phyloP scores from a whole-genome alignment of 306 rosid genomes.

The Leucaena leucocephala region DNA sequence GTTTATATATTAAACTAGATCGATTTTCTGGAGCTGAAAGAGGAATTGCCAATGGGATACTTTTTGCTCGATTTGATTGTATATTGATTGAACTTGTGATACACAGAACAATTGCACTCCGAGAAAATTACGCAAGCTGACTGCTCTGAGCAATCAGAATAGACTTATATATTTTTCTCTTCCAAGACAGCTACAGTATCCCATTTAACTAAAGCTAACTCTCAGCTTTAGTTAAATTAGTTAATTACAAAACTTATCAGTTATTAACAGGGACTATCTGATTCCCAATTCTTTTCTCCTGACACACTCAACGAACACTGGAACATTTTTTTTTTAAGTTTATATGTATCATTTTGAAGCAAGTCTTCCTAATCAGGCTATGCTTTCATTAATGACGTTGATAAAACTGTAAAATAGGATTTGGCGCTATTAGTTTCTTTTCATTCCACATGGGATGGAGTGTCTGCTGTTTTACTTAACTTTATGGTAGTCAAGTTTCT shows the following conservation, averaged over 20 bases:
- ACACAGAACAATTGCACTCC: neutral
- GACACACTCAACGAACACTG: neutral
- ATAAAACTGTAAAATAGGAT: neutral
- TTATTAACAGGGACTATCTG: neutral
- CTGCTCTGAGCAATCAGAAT: neutral
- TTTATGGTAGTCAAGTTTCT: neutral
- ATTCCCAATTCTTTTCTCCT: neutral
- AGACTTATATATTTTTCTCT: neutral
- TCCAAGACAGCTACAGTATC: neutral
- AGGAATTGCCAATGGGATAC: slow-evolving; percentile 25
- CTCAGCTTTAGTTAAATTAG: neutral
- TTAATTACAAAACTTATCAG: neutral
- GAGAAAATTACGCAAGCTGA: neutral
- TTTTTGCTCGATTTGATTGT: neutral
- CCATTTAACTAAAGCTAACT: neutral
- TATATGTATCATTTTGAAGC: neutral
- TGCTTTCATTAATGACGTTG: neutral
- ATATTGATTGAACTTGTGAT: slow-evolving; percentile 15
- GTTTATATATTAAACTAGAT: neutral
- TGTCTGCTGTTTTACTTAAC: slow-evolving; percentile 1
- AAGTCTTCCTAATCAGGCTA: neutral
- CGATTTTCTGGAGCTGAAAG: slow-evolving; percentile 12
- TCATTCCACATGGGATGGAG: slow-evolving; percentile 1
- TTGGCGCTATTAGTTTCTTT: neutral
- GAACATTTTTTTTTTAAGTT: neutral